phyloP scores from a whole-genome alignment of 2,329 filamentous ascomycete genomes.

The Sclerotinia trifoliorum region DNA sequence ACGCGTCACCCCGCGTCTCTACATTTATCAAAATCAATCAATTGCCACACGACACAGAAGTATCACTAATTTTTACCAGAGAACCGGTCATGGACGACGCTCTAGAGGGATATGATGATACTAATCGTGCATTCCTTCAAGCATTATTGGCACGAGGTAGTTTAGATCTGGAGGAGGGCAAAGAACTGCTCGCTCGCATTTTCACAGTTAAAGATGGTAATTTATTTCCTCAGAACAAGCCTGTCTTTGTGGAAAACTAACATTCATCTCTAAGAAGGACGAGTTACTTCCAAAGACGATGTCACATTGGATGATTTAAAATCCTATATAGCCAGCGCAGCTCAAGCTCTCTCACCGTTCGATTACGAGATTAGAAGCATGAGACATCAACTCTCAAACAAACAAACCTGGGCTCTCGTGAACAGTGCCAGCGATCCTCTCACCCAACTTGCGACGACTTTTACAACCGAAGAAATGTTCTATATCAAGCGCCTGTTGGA shows the following conservation, averaged over 20 bases:
- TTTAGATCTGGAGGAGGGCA: conserved; percentile 72
- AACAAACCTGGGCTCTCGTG: conserved; percentile 77
- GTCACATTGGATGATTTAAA: conserved; percentile 68
- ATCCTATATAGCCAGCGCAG: conserved; percentile 67
- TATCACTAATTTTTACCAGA: not conserved
- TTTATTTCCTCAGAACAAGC: not conserved
- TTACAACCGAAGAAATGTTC: conserved; percentile 78
- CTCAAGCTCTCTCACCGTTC: conserved; percentile 70
- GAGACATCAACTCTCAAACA: conserved; percentile 63
- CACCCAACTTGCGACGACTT: conserved; percentile 82
- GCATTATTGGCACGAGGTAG: conserved; percentile 76
- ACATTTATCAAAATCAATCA: not conserved
- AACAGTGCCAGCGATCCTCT: conserved; percentile 83
- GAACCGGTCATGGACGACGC: not conserved
- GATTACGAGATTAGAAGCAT: conserved; percentile 84
- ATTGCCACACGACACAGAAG: not conserved
- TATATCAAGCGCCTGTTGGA: conserved; percentile 88
- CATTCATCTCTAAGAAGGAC: conserved; percentile 40
- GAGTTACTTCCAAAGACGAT: conserved; percentile 54
- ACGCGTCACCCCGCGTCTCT: conserved; percentile 15
- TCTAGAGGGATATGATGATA: conserved; percentile 46
- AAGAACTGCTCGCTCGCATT: conserved; percentile 74
- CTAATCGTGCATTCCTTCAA: conserved; percentile 86
- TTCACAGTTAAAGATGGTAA: conserved; percentile 49
- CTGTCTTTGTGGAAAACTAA: not conserved